A percentile compares a stretch with the other conserved stretches of the same genome.
Evolutionary conservation across 2,329 filamentous ascomycete genomes (phyloP).

Genomic region (Neoarthrinium moseri): DNA sequence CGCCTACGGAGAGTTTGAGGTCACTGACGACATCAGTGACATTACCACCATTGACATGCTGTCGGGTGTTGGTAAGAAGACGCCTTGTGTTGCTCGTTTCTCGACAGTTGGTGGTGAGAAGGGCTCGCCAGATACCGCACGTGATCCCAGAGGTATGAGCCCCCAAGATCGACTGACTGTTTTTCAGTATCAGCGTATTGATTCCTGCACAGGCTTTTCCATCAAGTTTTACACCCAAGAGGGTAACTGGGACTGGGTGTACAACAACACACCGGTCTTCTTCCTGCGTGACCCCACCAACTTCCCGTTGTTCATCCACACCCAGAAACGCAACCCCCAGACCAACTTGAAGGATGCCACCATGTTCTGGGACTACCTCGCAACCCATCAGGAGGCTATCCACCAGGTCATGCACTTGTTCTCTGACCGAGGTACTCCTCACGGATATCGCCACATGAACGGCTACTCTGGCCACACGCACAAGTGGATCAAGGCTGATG

Average conservation of each 20-base stretch:
- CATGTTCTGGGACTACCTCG: constrained; percentile 52
- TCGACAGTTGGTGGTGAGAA: constrained; percentile 71
- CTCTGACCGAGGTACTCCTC: constrained; percentile 64
- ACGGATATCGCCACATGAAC: constrained; percentile 65
- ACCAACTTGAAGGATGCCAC: constrained; percentile 70
- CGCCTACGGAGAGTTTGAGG: constrained; percentile 41
- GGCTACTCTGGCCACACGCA: constrained; percentile 67
- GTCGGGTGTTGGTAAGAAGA: constrained; percentile 57
- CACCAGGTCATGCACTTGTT: constrained; percentile 68
- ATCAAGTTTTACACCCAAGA: constrained; percentile 72
- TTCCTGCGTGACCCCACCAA: constrained; percentile 74
- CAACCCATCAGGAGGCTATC: constrained; percentile 59
- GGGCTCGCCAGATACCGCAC: constrained; percentile 65
- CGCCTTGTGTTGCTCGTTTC: constrained; percentile 60
- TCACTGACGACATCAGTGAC: constrained; percentile 48
- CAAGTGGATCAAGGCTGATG: constrained; percentile 64
- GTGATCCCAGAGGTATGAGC: constrained; percentile 44
- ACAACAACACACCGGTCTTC: constrained; percentile 77
- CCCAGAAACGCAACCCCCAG: constrained; percentile 72
- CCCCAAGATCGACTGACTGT: too few relatives aligned
- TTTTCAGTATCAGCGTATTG: neutral
- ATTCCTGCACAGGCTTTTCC: constrained; percentile 52
- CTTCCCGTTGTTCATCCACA: constrained; percentile 75
- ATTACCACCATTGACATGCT: constrained; percentile 42
- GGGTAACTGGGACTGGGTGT: constrained; percentile 74